phyloP scores from a whole-genome alignment of 2,329 filamentous ascomycete species.

The Pseudocercospora cruenta region DNA sequence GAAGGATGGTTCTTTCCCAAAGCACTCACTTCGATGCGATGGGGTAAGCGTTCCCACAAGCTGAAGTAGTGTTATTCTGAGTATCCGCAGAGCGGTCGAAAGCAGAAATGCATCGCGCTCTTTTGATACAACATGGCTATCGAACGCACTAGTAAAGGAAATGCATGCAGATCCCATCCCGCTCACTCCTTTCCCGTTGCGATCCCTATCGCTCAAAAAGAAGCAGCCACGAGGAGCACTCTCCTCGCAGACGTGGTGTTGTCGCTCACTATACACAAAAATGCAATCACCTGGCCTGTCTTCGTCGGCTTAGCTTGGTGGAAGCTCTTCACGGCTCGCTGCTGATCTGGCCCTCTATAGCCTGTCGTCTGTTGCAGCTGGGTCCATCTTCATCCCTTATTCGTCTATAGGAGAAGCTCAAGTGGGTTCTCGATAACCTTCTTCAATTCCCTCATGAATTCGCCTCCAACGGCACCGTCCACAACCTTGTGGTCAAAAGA shows the following conservation, averaged over 20 bases:
- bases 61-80: background rate
- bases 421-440: slow-evolving; percentile 97
- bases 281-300: slow-evolving; percentile 17
- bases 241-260: slow-evolving; percentile 1
- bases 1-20: too few species aligned
- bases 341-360: slow-evolving; percentile 15
- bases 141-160: slow-evolving; percentile 7
- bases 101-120: slow-evolving; percentile 18
- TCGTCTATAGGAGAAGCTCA: slow-evolving; percentile 78
- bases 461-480: slow-evolving; percentile 91
- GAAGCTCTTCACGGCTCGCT: background rate
- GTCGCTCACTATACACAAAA: slow-evolving; percentile 29
- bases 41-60: background rate
- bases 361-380: slow-evolving; percentile 15
- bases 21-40: background rate
- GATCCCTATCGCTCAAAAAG: slow-evolving; percentile 9
- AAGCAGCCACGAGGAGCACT: slow-evolving; percentile 4
- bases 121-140: slow-evolving; percentile 23
- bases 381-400: background rate
- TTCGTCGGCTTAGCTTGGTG: slow-evolving; percentile 1
- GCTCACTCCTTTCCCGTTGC: background rate
- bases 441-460: slow-evolving; percentile 97
- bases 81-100: background rate
- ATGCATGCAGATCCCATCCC: slow-evolving; percentile 2
- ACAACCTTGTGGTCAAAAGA: slow-evolving; percentile 99